Conservation (phyloP, 2,329 filamentous ascomycete species). For the Leptoxyphium fumago region DNA sequence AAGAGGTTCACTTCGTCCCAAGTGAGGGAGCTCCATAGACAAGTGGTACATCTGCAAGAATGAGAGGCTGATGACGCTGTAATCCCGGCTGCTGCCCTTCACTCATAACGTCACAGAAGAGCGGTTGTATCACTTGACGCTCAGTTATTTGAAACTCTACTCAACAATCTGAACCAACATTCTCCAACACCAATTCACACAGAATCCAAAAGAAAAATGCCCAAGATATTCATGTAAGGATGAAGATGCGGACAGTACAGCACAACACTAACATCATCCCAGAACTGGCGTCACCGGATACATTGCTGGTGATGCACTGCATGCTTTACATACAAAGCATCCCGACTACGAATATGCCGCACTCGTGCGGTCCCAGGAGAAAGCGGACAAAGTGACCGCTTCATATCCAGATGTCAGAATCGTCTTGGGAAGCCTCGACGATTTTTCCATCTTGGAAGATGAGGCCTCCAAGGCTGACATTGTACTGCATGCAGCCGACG, state of each 20-base stretch:
- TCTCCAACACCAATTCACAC: no score
- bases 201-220: not conserved
- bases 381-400: constrained; percentile 27
- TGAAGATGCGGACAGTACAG: not conserved
- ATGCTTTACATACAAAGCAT: constrained; percentile 29
- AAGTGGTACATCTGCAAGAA: no score
- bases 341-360: constrained; percentile 36
- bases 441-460: constrained; percentile 28
- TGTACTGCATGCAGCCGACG: constrained; percentile 32
- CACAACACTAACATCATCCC: not conserved
- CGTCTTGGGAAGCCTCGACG: constrained; percentile 37
- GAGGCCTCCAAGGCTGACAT: constrained; percentile 38
- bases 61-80: no score
- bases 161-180: no score
- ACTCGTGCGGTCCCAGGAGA: constrained; percentile 35
- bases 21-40: no score
- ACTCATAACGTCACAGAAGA: no score
- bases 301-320: constrained; percentile 32
- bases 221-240: constrained; percentile 12
- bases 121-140: no score
- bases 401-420: constrained; percentile 26
- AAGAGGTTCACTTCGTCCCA: no score
- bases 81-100: no score
- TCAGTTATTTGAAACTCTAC: no score
- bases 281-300: constrained; percentile 25